A percentile compares a stretch with the other conserved stretches of the same genome.
phyloP scores from a whole-genome alignment of 2,329 filamentous ascomycete species.

The Aspergillus arachidicola region DNA sequence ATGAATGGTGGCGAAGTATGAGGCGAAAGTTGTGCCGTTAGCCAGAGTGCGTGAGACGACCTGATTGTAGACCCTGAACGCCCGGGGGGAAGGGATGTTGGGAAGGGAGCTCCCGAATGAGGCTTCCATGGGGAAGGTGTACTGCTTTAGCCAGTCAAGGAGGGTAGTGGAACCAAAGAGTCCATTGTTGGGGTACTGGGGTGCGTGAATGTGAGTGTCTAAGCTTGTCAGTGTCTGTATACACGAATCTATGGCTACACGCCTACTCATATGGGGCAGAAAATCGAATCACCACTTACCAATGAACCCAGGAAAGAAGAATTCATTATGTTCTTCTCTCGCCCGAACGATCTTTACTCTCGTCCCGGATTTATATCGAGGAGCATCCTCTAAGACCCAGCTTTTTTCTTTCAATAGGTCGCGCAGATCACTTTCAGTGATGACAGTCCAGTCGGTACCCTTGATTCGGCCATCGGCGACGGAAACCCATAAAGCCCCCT shows the following conservation, averaged over 20 bases:
- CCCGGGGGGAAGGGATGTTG: slow-evolving; percentile 27
- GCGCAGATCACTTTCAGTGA: slow-evolving; percentile 27
- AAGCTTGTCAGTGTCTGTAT: not conserved
- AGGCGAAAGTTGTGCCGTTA: slow-evolving; percentile 88
- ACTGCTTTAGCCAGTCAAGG: slow-evolving; percentile 88
- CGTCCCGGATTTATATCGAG: slow-evolving; percentile 7
- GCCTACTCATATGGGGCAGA: not conserved
- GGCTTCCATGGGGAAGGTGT: slow-evolving; percentile 91
- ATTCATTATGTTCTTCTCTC: slow-evolving; percentile 45
- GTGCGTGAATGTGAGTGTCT: slow-evolving; percentile 95
- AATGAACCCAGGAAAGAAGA: slow-evolving; percentile 53
- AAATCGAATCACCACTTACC: slow-evolving; percentile 31
- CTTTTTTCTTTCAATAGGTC: slow-evolving; percentile 35
- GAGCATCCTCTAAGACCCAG: slow-evolving; percentile 27
- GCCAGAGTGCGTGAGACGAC: slow-evolving; percentile 79
- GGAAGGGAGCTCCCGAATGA: slow-evolving; percentile 58
- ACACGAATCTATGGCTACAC: not conserved
- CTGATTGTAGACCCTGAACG: slow-evolving; percentile 67
- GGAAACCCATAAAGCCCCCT: slow-evolving; percentile 49
- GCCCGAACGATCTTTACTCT: slow-evolving; percentile 39
- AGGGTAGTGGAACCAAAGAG: slow-evolving; percentile 93
- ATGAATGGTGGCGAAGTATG: slow-evolving; percentile 93
- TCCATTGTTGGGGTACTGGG: slow-evolving; percentile 91
- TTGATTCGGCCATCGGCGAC: slow-evolving; percentile 35
- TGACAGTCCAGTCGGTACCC: slow-evolving; percentile 37